Evolutionary conservation across 306 rosid genomes (phyloP).

Genomic region (Pachyrhizus erosus): DNA sequence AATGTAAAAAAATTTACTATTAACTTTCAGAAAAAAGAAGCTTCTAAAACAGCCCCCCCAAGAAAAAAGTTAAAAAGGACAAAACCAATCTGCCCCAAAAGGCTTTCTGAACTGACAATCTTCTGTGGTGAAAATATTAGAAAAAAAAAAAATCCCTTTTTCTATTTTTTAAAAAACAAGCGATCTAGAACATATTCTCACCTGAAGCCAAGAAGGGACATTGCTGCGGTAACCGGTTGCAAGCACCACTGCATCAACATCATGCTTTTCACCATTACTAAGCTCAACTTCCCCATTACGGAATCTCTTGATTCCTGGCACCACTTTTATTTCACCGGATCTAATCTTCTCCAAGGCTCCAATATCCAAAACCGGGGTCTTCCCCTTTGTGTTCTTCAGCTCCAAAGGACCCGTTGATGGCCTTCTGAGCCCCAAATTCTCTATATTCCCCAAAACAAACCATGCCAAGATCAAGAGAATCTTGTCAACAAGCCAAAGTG

Average conservation of each 20-base stretch:
- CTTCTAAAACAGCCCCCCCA: conserved; percentile 21
- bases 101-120: conserved; percentile 35
- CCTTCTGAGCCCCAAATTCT: conserved; percentile 76
- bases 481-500: conserved; percentile 85
- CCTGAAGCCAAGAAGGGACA: conserved; percentile 97
- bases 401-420: conserved; percentile 75
- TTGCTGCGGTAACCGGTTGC: conserved; percentile 95
- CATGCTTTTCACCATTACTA: conserved; percentile 60
- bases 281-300: conserved; percentile 54
- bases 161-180: neutral
- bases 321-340: conserved; percentile 80
- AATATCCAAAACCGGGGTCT: conserved; percentile 89
- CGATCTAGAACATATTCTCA: conserved; percentile 49
- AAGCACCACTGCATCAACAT: conserved; percentile 72
- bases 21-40: conserved; percentile 9
- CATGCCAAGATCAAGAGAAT: conserved; percentile 67
- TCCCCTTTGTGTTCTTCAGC: conserved; percentile 78
- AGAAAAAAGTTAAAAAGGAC: neutral
- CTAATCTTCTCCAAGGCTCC: conserved; percentile 79
- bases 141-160: neutral
- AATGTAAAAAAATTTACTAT: neutral
- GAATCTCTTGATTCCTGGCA: conserved; percentile 70
- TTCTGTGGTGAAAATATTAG: conserved; percentile 20
- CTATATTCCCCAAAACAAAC: conserved; percentile 69
- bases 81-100: conserved; percentile 14